phyloP scores from a whole-genome alignment of 2,329 filamentous ascomycete genomes.

The Sclerotinia sclerotiorum region DNA sequence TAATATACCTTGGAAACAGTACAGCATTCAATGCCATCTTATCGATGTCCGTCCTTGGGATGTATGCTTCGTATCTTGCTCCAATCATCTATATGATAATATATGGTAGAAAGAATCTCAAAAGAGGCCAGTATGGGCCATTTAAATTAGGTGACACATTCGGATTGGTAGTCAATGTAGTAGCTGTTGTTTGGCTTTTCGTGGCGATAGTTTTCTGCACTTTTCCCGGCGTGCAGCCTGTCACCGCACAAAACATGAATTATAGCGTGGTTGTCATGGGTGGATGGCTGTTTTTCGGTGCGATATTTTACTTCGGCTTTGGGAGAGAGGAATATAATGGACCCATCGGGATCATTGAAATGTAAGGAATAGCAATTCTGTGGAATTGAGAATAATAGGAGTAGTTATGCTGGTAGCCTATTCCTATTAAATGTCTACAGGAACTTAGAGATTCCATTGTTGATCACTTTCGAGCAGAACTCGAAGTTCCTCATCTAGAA shows the following conservation, averaged over 20 bases:
- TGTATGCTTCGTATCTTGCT: conserved; percentile 48
- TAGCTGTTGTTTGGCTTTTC: conserved; percentile 47
- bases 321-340: conserved; percentile 38
- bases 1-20: conserved; percentile 48
- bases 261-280: conserved; percentile 47
- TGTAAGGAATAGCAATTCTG: background rate
- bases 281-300: conserved; percentile 44
- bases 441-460: conserved; percentile 21
- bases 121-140: conserved; percentile 33
- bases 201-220: conserved; percentile 49
- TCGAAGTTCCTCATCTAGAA: conserved; percentile 37
- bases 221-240: conserved; percentile 46
- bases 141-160: conserved; percentile 40
- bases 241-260: conserved; percentile 48
- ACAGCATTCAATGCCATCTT: conserved; percentile 51
- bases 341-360: conserved; percentile 25
- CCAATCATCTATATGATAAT: conserved; percentile 44
- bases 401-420: background rate
- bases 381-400: background rate
- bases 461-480: conserved; percentile 32
- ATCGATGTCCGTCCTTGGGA: conserved; percentile 46
- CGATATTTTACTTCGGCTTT: conserved; percentile 40
- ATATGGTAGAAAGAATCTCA: conserved; percentile 40
- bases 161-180: conserved; percentile 44
- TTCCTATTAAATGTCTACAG: background rate